These are phyloP conservation scores for Talinum fruticosum DNA, from an alignment of 148 eudicot species.

Conservation along the genomic window DNA sequence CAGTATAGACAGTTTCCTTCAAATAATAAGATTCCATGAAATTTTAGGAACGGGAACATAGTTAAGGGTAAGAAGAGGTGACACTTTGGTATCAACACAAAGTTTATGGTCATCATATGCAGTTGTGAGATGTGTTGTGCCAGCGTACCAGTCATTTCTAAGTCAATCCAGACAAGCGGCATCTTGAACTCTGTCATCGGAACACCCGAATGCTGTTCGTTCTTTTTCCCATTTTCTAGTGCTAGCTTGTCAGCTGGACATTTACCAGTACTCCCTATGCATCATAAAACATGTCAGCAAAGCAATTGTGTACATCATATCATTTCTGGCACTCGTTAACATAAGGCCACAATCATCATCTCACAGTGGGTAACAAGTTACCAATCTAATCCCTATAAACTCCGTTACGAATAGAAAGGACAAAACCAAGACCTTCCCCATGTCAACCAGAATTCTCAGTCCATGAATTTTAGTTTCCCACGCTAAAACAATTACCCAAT, in stretches of 20 bases:
- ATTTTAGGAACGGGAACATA: too few relatives aligned
- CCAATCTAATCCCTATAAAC: too few relatives aligned
- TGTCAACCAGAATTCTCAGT: background rate
- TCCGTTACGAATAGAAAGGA: too few relatives aligned
- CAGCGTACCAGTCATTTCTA: conserved; percentile 80
- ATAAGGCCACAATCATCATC: background rate
- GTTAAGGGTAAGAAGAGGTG: background rate
- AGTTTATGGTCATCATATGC: background rate
- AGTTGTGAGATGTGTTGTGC: conserved; percentile 2
- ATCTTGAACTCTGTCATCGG: conserved; percentile 34
- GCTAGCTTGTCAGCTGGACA: conserved; percentile 24
- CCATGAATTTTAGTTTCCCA: background rate
- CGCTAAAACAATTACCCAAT: background rate
- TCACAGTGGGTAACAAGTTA: too few relatives aligned
- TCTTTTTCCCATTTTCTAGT: conserved; percentile 32
- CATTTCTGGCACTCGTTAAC: background rate
- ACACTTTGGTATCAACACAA: background rate
- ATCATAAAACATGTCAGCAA: conserved; percentile 16
- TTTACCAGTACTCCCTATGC: conserved; percentile 34
- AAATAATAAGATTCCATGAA: background rate
- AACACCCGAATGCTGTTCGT: conserved; percentile 25
- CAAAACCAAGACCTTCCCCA: background rate
- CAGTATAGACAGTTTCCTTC: too few relatives aligned
- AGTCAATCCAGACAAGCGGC: conserved; percentile 91
- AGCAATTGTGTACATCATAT: conserved; percentile 1